These are phyloP conservation scores for Cryphonectria parasitica DNA, from an alignment of 2,329 filamentous ascomycete species.

Conservation along the genomic window DNA sequence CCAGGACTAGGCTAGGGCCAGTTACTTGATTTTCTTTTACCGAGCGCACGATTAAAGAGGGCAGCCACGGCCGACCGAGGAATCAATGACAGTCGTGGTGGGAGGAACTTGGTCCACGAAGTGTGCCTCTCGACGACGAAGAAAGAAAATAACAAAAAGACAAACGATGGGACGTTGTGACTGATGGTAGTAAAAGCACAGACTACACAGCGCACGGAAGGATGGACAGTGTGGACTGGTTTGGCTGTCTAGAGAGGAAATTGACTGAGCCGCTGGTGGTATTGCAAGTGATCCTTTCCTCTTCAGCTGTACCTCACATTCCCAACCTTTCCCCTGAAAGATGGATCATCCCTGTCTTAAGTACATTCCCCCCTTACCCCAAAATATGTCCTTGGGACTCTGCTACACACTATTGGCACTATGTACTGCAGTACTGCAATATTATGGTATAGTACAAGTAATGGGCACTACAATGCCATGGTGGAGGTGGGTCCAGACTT, in stretches of 20 bases:
- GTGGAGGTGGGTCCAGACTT: background rate
- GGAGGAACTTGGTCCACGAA: background rate
- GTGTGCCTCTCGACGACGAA: background rate
- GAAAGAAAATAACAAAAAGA: background rate
- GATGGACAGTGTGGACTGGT: background rate
- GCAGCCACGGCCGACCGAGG: conserved; percentile 5
- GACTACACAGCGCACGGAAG: background rate
- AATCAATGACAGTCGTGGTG: background rate
- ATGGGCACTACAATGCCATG: background rate
- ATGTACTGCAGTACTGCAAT: background rate
- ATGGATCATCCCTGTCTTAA: conserved; percentile 1
- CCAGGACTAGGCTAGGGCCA: background rate
- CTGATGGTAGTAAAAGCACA: background rate
- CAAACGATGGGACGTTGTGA: background rate
- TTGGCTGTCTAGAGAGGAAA: background rate
- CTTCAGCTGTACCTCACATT: conserved; percentile 8
- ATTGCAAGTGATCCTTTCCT: conserved; percentile 5
- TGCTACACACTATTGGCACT: background rate
- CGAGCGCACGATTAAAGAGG: background rate
- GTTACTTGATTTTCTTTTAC: background rate
- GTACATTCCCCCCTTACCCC: background rate
- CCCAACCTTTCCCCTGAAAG: background rate
- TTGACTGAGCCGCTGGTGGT: conserved; percentile 1
- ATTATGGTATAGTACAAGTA: background rate
- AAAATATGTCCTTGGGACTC: background rate